phyloP scores from a whole-genome alignment of 2,329 filamentous ascomycete genomes.

The Calonectria pseudoturangicola region DNA sequence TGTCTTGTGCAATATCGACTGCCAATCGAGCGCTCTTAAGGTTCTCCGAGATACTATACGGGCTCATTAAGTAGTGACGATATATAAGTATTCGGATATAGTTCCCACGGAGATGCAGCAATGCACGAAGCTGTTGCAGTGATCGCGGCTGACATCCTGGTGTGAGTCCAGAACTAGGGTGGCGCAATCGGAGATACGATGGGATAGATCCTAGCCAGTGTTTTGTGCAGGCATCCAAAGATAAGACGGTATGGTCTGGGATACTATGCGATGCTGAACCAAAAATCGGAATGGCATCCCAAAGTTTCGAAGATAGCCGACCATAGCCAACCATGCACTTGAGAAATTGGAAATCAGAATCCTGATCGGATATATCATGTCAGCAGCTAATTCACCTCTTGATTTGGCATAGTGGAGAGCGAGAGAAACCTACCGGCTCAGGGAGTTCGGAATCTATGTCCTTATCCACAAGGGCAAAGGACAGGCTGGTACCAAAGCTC shows the following conservation, averaged over 20 bases:
- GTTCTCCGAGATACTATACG: constrained; percentile 61
- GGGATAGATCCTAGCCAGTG: constrained; percentile 69
- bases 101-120: constrained; percentile 67
- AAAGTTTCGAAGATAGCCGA: constrained; percentile 66
- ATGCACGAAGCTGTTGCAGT: constrained; percentile 63
- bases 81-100: constrained; percentile 67
- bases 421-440: constrained; percentile 58
- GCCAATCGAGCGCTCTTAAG: constrained; percentile 60
- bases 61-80: constrained; percentile 63
- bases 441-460: constrained; percentile 70
- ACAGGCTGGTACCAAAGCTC: constrained; percentile 71
- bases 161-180: constrained; percentile 60
- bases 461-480: constrained; percentile 67
- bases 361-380: constrained; percentile 43
- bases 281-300: constrained; percentile 65
- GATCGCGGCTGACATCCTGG: constrained; percentile 58
- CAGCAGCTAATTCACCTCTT: not conserved
- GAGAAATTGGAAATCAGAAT: constrained; percentile 61
- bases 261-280: constrained; percentile 59
- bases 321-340: constrained; percentile 69
- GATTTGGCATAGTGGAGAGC: not conserved
- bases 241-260: constrained; percentile 61
- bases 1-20: constrained; percentile 58
- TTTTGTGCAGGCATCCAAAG: constrained; percentile 64
- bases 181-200: constrained; percentile 60